Base-by-base conservation (phyloP, 768 basidiomycete genomes). In the Hygrophorus pudorinus region DNA sequence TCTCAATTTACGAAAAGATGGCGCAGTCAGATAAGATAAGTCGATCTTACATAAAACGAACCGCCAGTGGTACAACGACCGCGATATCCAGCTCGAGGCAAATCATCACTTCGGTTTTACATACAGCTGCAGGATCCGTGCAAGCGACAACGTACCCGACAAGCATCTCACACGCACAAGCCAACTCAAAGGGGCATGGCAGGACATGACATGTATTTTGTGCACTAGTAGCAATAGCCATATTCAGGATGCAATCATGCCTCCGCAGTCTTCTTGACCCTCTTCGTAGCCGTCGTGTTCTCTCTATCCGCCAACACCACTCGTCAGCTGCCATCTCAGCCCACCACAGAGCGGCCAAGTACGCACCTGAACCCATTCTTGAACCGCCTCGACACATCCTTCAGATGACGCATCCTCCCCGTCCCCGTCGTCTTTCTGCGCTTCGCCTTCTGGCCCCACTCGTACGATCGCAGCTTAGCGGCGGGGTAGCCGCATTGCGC, bases 361-460 rank as follows among this genome's bases (percentile, higher is more conserved):
- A 54, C 75, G 41, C 48, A 87, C 89, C 85, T 79, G 81, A 94
- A 97, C 45, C 94, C 91, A 62, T 96, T 97, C 83, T 98, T 98
- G 85, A 97, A 98, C 55, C 90, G 78, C 63, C 93, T 79, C 56
- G 85, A 81, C 34, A 98, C 94, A 42, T 74, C 65, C 76, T 92
- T 96, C 67, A 98, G 76, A 77, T 91, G 81, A 48, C 73, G 71
- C 92, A 96, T 96, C 60, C 93, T 77, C 53, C 94, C 94, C 53
- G 94, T 93, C 48, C 96, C 96, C 48, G 96, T 97, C 38, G 94
- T 98, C 83, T 94, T 96, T 81, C 94, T 85, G 69, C 96, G 85
- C 81, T 98, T 97, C 44, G 96, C 96, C 79, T 99, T 99, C 64
- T 81, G 76, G 54, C 92, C 91, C 96, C 96, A 98, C 70, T 97